Percentiles rank a stretch among this genome's conserved stretches.
Conservation (phyloP, 371 early-diverging fungal genomes). For the Coemansia sp. region DNA sequence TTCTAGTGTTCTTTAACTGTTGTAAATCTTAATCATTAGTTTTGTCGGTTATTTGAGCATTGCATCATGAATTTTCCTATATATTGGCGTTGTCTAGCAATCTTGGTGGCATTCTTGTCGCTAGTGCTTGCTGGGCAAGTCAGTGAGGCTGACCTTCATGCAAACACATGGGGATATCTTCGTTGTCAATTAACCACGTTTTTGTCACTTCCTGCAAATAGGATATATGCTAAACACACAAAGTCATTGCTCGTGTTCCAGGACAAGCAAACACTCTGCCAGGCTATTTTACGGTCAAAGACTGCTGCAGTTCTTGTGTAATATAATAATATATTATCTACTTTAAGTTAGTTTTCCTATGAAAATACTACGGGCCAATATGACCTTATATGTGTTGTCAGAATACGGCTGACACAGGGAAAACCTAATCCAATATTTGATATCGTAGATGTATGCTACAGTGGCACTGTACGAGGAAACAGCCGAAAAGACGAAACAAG, state of each 20-base stretch:
- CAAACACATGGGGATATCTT: not conserved
- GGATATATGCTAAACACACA: not conserved
- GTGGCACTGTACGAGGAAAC: too few species aligned
- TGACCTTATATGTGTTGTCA: too few species aligned
- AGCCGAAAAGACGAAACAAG: too few species aligned
- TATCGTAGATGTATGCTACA: too few species aligned
- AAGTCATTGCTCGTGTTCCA: not conserved
- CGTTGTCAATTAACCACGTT: too few species aligned
- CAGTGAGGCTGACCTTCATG: not conserved
- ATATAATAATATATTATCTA: too few species aligned
- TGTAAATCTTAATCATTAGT: too few species aligned
- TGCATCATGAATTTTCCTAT: not conserved
- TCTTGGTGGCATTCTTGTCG: not conserved
- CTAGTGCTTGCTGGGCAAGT: not conserved
- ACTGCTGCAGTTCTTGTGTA: not conserved
- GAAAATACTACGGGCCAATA: too few species aligned
- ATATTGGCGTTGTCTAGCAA: not conserved
- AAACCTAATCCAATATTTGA: too few species aligned
- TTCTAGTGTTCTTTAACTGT: too few species aligned
- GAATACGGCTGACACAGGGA: too few species aligned
- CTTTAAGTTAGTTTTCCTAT: too few species aligned
- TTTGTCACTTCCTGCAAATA: not conserved
- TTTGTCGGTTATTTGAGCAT: not conserved
- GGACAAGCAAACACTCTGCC: constrained; percentile 9
- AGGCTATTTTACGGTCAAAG: not conserved